Evolutionary conservation across 805 yeast genomes (phyloP), one percentile per base, ranked within the genome.

Genomic region (Metschnikowia hibisci): DNA sequence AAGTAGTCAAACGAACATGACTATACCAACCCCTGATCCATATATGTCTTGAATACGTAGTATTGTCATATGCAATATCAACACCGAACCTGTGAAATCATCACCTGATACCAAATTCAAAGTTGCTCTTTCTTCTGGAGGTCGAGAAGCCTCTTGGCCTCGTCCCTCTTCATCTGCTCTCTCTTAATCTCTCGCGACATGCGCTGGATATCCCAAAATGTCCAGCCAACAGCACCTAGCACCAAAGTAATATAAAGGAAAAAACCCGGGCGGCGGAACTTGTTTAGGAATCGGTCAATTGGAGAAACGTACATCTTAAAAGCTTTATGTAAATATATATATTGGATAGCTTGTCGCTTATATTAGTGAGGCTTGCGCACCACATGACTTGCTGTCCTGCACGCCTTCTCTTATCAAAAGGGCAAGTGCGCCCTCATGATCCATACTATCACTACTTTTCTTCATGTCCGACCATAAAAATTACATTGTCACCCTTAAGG

Each of bases 401-500:
- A 47, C 41, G 34, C 26, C 12, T 15, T 20, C 35, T 18, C 39
- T 36, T 32, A 43, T 39, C 40, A 13, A 20, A 36, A 31, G 23
- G 37, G 31, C 40, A 14, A 33, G 23, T 8, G 34, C 32, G 42
- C 43, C 23, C 13, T 31, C 23, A 32, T 32, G 16, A 15, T 26
- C 30, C 41, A 30, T 30, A 25, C 34, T 32, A 30, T 27, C 23
- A 45, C 46, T 30, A 31, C 43, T 23, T 23, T 25, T 33, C 30
- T 39, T 30, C 41, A 62, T 64, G 67, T 39, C 67, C 22, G 63
- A 56, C 42, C 45, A 56, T 28, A 69, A 68, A 50, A 48, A 60
- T 34, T 64, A 62, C 54, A 71, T 74, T 40, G 62, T 76, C 44
- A 74, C 79, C 30, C 68, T 76, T 43, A 71, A 74, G 52, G 79